These are phyloP conservation scores for Arthrobotrys iridis DNA, from an alignment of 2,329 filamentous ascomycete species.

Conservation along the genomic window DNA sequence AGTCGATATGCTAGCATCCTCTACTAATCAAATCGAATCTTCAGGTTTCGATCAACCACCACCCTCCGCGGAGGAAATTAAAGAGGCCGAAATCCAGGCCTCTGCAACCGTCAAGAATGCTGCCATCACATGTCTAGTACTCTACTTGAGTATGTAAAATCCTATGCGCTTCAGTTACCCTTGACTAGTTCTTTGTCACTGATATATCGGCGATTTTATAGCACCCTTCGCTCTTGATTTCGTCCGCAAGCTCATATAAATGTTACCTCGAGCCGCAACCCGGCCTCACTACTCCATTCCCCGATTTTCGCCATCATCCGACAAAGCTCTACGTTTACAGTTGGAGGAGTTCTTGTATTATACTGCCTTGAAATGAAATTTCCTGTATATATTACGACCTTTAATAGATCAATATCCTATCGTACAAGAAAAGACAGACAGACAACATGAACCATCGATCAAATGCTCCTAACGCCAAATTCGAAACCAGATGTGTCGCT, in stretches of 20 bases:
- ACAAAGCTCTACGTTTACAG: background rate
- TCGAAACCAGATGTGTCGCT: constrained; percentile 19
- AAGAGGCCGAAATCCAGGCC: constrained; percentile 73
- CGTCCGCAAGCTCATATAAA: constrained; percentile 66
- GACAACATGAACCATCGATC: constrained; percentile 3
- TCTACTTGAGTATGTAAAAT: constrained; percentile 78
- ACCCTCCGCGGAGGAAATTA: constrained; percentile 74
- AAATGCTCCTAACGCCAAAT: constrained; percentile 44
- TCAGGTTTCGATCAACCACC: constrained; percentile 71
- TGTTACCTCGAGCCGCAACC: too few species aligned
- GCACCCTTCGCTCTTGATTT: constrained; percentile 69
- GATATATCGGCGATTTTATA: constrained; percentile 57
- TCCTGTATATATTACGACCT: constrained; percentile 38
- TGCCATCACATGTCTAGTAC: constrained; percentile 71
- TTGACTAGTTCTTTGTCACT: background rate
- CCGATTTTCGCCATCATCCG: too few species aligned
- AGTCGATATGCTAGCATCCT: background rate
- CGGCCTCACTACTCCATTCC: background rate
- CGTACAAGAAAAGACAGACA: constrained; percentile 29
- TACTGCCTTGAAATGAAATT: background rate
- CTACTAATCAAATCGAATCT: background rate
- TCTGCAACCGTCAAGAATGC: constrained; percentile 74
- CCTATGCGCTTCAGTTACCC: background rate
- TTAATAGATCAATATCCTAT: constrained; percentile 39
- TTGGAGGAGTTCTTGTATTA: constrained; percentile 18